Evolutionary conservation across 2,329 filamentous ascomycete species (phyloP), one percentile per base, ranked within the genome.

Genomic region (Colletotrichum sansevieriae): DNA sequence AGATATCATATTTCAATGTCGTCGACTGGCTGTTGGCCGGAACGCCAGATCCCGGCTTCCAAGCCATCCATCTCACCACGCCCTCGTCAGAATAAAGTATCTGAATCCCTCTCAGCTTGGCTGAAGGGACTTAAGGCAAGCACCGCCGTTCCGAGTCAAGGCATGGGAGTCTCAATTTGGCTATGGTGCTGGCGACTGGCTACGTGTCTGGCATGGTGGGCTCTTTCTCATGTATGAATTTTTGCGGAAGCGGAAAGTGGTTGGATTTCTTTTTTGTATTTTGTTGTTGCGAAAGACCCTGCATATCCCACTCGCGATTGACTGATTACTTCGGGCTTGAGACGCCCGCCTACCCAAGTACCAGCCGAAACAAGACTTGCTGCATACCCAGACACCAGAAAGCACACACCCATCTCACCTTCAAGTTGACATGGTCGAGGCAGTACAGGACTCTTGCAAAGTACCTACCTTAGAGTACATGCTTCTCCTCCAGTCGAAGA

Each of bases 121-220:
- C n/a, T 18, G 9, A 29, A 54, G 43, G 44, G 52, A 43, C 25
- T 63, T 43, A 59, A 20, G 64, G 65, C 64, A 46, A 61, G 33
- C 39, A 65, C 61, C 29, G 61, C 65, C 39, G 54, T 60, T 68
- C 55, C 61, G 41, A 65, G 61, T 60, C 65, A 65, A 68, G 55
- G 51, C 65, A 47, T 59, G 46, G 47, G 15, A 61, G 39, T 49
- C 63, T 61, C 49, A 66, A 54, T 54, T 20, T 60, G 61, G 55
- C 22, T 10, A 65, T 68, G 65, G 65, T 59, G 54, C 55, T 60
- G 25, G 47, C 47, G 33, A 29, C 47, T 39, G 55, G 46, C 60
- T 65, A 65, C 37, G 33, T 59, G 55, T 58, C 55, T 55, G 61
- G 61, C 13, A 59, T 59, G 47, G 61, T 61, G 61, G 49, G 22